Base-by-base conservation (phyloP, 768 basidiomycete species). In the Tylopilus subfusipes region DNA sequence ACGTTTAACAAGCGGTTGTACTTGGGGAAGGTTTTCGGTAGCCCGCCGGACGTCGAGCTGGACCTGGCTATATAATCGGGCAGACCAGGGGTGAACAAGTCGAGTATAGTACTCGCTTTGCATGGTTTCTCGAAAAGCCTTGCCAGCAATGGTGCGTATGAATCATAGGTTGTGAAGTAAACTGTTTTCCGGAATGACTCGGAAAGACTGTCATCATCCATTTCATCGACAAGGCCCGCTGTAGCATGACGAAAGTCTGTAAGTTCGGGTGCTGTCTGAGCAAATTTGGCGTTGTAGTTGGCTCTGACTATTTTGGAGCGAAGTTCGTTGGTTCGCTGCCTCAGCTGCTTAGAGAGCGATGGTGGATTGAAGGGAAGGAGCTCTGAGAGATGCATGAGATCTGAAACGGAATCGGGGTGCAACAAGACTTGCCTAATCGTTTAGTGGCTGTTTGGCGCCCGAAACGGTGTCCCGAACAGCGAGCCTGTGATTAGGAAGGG, bases 31-130 rank as follows among this genome's bases (percentile, higher is more conserved):
- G 12, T 14, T n/a, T 66, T 61, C 18, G 54, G 1, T 9, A 31
- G 9, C 12, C 59, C 47, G 47, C 64, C 54, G 4, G 64, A 66
- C 19, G 61, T 66, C 12, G 58, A 57, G 6, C 55, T 58, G 21
- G 64, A 66, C 21, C n/a, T 22, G 9, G 19, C 42, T 3, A 65
- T 48, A 25, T 19, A 63, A 40, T 63, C 58, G n/a, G 64, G 65
- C 1, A 65, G 7, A 29, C 64, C 65, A 0, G 59, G 62, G 1
- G 62, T 48, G 31, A 64, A 49, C 8, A 61, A 25, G 29, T 65
- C 18, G 22, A 34, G 25, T 19, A 63, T 11, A 5, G 19, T 46
- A 10, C 31, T 42, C 6, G 30, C 46, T 43, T 33, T 56, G 18
- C 50, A 56, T 2, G 59, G 53, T 24, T 22, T 52, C 10, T 62